Conservation (phyloP, 345 rosid species). For the Pistacia vera region DNA sequence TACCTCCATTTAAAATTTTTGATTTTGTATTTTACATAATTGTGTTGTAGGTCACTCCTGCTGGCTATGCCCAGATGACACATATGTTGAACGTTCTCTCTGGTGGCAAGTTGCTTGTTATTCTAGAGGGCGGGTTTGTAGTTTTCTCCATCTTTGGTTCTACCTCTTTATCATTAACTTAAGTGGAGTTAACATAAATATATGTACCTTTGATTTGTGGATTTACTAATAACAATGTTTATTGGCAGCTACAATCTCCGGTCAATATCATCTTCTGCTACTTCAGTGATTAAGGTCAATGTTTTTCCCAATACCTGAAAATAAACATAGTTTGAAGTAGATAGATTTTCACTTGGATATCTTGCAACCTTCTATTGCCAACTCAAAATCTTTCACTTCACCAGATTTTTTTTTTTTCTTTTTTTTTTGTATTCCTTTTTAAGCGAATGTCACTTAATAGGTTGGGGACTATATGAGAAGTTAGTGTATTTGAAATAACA, state of each 20-base stretch:
- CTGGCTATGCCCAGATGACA: conserved; percentile 89
- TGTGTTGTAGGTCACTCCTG: conserved; percentile 69
- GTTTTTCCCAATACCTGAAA: conserved; percentile 10
- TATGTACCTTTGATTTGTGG: not conserved
- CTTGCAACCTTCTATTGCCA: not conserved
- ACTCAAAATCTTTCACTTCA: not conserved
- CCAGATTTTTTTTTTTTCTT: not conserved
- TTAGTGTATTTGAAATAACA: not conserved
- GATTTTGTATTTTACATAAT: not conserved
- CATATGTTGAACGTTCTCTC: conserved; percentile 64
- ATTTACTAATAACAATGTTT: not conserved
- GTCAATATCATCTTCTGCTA: conserved; percentile 94
- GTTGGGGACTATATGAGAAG: not conserved
- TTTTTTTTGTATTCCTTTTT: not conserved
- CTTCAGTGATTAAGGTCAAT: conserved; percentile 87
- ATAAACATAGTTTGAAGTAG: not conserved
- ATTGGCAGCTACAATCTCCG: conserved; percentile 91
- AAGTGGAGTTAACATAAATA: not conserved
- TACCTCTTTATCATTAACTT: not conserved
- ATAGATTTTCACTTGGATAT: conserved; percentile 7
- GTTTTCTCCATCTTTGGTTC: conserved; percentile 3
- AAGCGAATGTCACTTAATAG: not conserved
- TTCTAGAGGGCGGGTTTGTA: conserved; percentile 96
- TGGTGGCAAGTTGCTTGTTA: conserved; percentile 85
- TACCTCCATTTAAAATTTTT: not conserved